These are phyloP conservation scores for Avena eriantha DNA, from an alignment of 176 grass and related monocot species.

Conservation along the genomic window DNA sequence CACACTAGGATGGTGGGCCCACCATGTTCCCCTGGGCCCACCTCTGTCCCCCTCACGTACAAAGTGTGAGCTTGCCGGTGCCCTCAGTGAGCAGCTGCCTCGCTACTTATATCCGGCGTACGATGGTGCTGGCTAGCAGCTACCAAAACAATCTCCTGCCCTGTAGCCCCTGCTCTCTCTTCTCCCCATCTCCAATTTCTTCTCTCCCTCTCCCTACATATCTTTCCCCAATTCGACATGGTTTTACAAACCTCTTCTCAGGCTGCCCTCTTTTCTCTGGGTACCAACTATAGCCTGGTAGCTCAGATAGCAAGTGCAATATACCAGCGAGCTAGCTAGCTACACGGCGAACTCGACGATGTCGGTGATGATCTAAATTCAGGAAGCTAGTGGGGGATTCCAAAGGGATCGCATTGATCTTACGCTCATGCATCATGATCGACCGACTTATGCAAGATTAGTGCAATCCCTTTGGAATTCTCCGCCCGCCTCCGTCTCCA, in stretches of 20 bases:
- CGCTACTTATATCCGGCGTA: constrained; percentile 12
- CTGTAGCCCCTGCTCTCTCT: not conserved
- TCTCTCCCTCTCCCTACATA: not conserved
- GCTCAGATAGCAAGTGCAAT: no score
- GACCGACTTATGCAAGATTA: constrained; percentile 46
- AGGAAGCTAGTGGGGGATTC: constrained; percentile 80
- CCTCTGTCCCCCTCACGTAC: no score
- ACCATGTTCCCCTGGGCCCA: no score
- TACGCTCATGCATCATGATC: not conserved
- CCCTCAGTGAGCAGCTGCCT: not conserved
- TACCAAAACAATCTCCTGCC: constrained; percentile 31
- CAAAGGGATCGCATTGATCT: constrained; percentile 99
- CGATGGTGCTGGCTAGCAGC: not conserved
- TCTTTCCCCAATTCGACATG: not conserved
- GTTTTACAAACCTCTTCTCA: not conserved
- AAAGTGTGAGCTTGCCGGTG: no score
- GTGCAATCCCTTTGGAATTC: constrained; percentile 93
- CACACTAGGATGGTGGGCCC: no score
- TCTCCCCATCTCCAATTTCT: no score
- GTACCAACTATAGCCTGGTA: no score
- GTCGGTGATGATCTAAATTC: not conserved
- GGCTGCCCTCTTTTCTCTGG: no score
- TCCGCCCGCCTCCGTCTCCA: constrained; percentile 25
- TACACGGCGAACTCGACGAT: no score
- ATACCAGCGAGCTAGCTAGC: no score